These are phyloP conservation scores for Fusarium veterinarium DNA, from an alignment of 2,329 filamentous ascomycete species.

Conservation along the genomic window DNA sequence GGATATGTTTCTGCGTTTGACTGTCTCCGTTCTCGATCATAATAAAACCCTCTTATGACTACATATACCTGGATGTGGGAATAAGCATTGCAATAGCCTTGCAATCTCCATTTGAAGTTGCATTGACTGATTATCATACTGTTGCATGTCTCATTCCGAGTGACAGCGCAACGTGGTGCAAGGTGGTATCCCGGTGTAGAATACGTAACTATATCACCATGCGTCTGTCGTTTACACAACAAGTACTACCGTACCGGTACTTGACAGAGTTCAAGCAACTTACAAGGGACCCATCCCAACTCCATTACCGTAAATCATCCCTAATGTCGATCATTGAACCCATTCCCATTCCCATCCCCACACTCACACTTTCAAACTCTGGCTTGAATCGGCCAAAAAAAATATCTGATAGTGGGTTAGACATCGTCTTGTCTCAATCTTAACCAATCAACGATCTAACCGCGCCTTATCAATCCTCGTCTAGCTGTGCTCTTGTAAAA, in stretches of 20 bases:
- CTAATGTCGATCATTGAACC: slow-evolving; percentile 22
- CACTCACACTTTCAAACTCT: slow-evolving; percentile 1
- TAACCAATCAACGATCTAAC: slow-evolving; percentile 24
- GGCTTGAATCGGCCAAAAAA: slow-evolving; percentile 6
- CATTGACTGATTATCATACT: slow-evolving; percentile 14
- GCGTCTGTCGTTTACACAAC: slow-evolving; percentile 13
- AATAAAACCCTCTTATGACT: background rate
- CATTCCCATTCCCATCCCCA: slow-evolving; percentile 7
- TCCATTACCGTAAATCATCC: slow-evolving; percentile 21
- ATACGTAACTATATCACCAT: background rate
- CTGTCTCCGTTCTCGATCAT: background rate
- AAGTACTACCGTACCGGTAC: slow-evolving; percentile 11
- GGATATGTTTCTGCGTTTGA: background rate
- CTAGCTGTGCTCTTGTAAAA: background rate
- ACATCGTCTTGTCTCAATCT: background rate
- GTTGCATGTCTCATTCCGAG: slow-evolving; percentile 18
- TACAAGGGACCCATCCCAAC: slow-evolving; percentile 8
- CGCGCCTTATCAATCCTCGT: slow-evolving; percentile 13
- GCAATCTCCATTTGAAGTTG: background rate
- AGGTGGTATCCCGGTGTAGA: slow-evolving; percentile 1
- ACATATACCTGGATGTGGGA: background rate
- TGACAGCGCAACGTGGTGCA: slow-evolving; percentile 10
- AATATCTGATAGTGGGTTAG: slow-evolving; percentile 10
- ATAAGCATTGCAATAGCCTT: slow-evolving; percentile 7
- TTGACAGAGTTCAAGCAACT: background rate